Conservation (phyloP, 306 rosid species). For the apple (Malus domestica) region ASM211411v1 NC_041803.1:53673001-53673500, state of each 20-base stretch:
- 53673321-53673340: background rate
- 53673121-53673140: background rate
- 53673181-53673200: background rate
- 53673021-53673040: background rate
- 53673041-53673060: background rate
- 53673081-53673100: background rate
- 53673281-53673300: background rate
- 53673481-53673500: slow-evolving; percentile 9
- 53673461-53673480: background rate
- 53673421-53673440: background rate
- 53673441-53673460: background rate
- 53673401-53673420: background rate
- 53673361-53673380: background rate
- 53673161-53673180: background rate
- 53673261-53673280: background rate
- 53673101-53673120: background rate
- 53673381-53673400: background rate
- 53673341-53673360: background rate
- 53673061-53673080: background rate
- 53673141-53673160: background rate
- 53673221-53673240: background rate
- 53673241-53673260: background rate
- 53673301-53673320: background rate
- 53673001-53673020: background rate
- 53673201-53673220: background rate